These are phyloP conservation scores for Trametes cinnabarina DNA, from an alignment of 768 basidiomycete species.

Conservation along the genomic window DNA sequence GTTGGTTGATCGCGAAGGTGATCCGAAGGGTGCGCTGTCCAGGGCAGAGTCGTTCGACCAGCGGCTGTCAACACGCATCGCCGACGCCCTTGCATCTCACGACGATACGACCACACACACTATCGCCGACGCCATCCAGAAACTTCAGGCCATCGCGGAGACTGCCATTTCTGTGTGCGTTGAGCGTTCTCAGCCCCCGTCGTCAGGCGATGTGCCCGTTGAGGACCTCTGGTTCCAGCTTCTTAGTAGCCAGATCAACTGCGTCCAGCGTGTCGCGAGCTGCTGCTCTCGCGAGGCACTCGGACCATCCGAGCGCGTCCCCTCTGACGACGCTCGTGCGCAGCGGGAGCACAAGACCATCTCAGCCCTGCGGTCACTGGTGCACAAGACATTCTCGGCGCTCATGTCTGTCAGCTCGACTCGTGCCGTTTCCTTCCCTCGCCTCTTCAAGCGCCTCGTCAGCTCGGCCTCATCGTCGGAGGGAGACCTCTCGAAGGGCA, in stretches of 20 bases:
- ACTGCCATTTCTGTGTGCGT: slow-evolving; percentile 70
- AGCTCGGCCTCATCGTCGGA: slow-evolving; percentile 62
- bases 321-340: slow-evolving; percentile 19
- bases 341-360: slow-evolving; percentile 38
- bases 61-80: slow-evolving; percentile 45
- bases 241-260: slow-evolving; percentile 76
- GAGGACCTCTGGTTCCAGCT: slow-evolving; percentile 93
- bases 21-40: slow-evolving; percentile 60
- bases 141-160: slow-evolving; percentile 56
- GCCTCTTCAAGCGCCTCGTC: slow-evolving; percentile 88
- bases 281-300: slow-evolving; percentile 30
- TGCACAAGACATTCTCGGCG: slow-evolving; percentile 81
- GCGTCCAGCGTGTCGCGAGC: slow-evolving; percentile 67
- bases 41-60: slow-evolving; percentile 63
- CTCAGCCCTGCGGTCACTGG: slow-evolving; percentile 61
- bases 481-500: slow-evolving; percentile 48
- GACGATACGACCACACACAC: slow-evolving; percentile 7
- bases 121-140: slow-evolving; percentile 38
- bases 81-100: slow-evolving; percentile 35
- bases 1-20: slow-evolving; percentile 65
- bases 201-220: slow-evolving; percentile 42
- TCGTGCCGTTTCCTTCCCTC: slow-evolving; percentile 82
- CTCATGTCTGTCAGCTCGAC: slow-evolving; percentile 84
- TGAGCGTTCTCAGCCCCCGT: slow-evolving; percentile 50
- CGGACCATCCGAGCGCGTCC: slow-evolving; percentile 3